Base-by-base conservation (phyloP, 345 rosid species). In the Salix koriyanagi region DNA sequence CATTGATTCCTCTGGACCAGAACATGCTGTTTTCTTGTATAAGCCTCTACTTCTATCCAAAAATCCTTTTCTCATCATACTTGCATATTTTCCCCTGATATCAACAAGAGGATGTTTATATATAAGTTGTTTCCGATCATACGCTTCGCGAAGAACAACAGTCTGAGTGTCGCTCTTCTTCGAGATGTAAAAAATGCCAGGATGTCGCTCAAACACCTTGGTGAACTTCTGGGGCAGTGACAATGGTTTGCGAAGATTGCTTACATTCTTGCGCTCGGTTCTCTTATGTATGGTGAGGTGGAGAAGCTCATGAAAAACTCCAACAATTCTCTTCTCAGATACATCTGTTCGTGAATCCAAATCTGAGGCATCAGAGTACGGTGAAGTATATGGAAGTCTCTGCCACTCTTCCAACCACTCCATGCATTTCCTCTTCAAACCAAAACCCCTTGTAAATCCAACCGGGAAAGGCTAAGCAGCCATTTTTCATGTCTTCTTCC, bases 391-490 rank as follows among this genome's bases (percentile, higher is more conserved):
- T 46, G 91, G 96, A 19, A 92, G 92, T 41, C 72, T 85, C 83
- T 94, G 94, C 97, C 98, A 92, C 78, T 92, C 96, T 74, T 86
- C 84, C 14, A 94, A 87, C 97, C 98, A 94, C 70, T 73, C 82
- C 92, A 83, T 84, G 82, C 96, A 84, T 80, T 91, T 94, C 75
- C 87, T 89, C 88, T 88, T 92, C 81, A 91, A 61, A 4, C 98
- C 97, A 88, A 85, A 92, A 2, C 98, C 98, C 39, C 97, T 92
- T 0, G 97, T 88, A 75, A 94, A 92, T 52, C 87, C 79, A 74
- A 94, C 74, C 13, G 97, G 97, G 97, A 77, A 91, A 92, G 6
- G 93, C 83, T 52, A 84, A 78, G 79, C 77, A 83, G 67, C 87
- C 76, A 16, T 58, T 46, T 65, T 73, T 67, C 7, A 65, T 1